Evolutionary conservation across 176 grass and related monocot genomes (phyloP), one percentile per base, ranked within the genome.

Genomic region (Aegilops longissima): DNA sequence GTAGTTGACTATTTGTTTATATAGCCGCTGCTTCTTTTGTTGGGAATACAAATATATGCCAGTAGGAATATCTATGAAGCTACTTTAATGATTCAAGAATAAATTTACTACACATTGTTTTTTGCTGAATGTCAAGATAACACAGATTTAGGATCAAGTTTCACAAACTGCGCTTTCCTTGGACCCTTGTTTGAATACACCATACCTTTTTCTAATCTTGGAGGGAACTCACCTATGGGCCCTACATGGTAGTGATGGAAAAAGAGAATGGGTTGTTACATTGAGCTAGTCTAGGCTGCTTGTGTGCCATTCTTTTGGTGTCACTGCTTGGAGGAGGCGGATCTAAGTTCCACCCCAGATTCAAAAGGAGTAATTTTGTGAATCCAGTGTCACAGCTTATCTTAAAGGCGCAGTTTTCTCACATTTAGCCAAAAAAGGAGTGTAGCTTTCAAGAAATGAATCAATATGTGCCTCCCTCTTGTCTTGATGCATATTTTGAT

Each of bases 1-100:
- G 6, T 64, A 30, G 62, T 76, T 88, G 18, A 20, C 6, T 16
- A 77, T 35, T 87, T 81, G 17, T 75, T 34, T 69, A 71, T 70
- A 52, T 66, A 20, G 61, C 20, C 14, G 9, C 23, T 79, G 8
- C n/a, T 16, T 70, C 3, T 84, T 79, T 78, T 9, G 4, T 67
- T 30, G 1, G 16, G 12, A 23, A 79, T 84, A 23, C 21, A 68
- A 59, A 59, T 59, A 21, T 36, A 4, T 89, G 5, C 23, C 2
- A 49, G n/a, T 44, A 70, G 27, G 31, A 54, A 10, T n/a, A 1
- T 82, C 18, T 66, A 47, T 12, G 62, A 54, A 51, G 29, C 5
- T 8, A 70, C 42, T 70, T 42, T 42, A 79, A 12, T 67, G 34
- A 23, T 56, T 82, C 9, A 70, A 36, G 44, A 30, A 3, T 51